Evolutionary conservation across 2,329 filamentous ascomycete genomes (phyloP).

Genomic region (Neonectria coccinea): DNA sequence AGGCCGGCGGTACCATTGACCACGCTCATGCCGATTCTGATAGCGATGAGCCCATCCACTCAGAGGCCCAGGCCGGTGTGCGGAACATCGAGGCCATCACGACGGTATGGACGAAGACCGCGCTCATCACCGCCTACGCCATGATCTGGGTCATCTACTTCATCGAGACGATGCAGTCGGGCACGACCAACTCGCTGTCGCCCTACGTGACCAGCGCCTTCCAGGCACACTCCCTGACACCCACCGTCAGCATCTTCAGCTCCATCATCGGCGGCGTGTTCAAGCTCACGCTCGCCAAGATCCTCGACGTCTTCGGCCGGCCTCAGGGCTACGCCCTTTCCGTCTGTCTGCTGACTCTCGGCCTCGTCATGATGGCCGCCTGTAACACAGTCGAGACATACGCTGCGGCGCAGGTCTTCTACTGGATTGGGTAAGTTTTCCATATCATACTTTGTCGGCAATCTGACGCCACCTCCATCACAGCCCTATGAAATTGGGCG

Average conservation of each 20-base stretch:
- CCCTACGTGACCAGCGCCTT: constrained; percentile 62
- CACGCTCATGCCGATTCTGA: constrained; percentile 2
- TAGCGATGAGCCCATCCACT: constrained; percentile 4
- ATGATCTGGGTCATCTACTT: constrained; percentile 61
- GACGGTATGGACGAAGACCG: constrained; percentile 52
- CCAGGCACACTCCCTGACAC: constrained; percentile 61
- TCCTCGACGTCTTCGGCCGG: constrained; percentile 72
- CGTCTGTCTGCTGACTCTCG: constrained; percentile 59
- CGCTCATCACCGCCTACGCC: constrained; percentile 53
- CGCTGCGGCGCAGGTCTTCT: constrained; percentile 72
- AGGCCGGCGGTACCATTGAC: not conserved
- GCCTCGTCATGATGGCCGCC: constrained; percentile 71
- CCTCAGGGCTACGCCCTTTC: constrained; percentile 68
- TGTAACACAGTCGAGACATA: constrained; percentile 59
- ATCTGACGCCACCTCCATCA: not conserved
- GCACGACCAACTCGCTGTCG: constrained; percentile 51
- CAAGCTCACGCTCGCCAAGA: constrained; percentile 72
- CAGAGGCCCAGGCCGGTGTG: constrained; percentile 50
- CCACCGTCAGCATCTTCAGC: constrained; percentile 63
- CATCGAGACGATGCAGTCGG: constrained; percentile 59
- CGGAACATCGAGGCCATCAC: constrained; percentile 56
- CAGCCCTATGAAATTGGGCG: constrained; percentile 20
- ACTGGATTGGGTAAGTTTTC: constrained; percentile 46
- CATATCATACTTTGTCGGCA: not conserved
- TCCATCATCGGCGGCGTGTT: constrained; percentile 65